Conservation (phyloP, 768 basidiomycete species). For the Collybia sp. region DNA sequence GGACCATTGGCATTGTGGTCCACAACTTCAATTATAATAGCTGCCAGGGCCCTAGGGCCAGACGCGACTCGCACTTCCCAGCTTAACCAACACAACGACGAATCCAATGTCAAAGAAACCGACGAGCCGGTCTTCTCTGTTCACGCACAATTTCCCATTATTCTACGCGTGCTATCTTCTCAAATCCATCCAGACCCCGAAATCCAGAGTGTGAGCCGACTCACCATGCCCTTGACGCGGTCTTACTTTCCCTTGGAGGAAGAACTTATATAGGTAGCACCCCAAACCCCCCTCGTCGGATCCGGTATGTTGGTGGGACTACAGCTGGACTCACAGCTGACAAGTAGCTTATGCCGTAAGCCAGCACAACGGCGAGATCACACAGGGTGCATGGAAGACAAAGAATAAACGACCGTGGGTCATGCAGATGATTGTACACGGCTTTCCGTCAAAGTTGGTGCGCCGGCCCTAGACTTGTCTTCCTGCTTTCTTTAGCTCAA, state of each 20-base stretch:
- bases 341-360: constrained; percentile 21
- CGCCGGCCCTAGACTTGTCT: constrained; percentile 4
- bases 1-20: too few relatives aligned
- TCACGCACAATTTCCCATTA: constrained; percentile 44
- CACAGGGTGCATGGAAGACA: constrained; percentile 69
- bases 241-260: constrained; percentile 1
- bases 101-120: too few relatives aligned
- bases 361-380: constrained; percentile 79
- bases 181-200: constrained; percentile 54
- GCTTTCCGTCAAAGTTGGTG: constrained; percentile 69
- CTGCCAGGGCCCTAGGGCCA: too few relatives aligned
- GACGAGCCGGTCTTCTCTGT: constrained; percentile 16
- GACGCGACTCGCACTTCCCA: too few relatives aligned
- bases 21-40: too few relatives aligned
- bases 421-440: constrained; percentile 84
- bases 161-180: constrained; percentile 87
- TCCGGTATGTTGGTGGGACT: constrained; percentile 36
- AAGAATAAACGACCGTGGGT: constrained; percentile 61
- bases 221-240: not conserved
- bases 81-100: too few relatives aligned
- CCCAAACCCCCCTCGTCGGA: constrained; percentile 59
- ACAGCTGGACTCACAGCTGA: not conserved
- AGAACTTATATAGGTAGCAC: constrained; percentile 80
- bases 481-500: not conserved
- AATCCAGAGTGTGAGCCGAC: constrained; percentile 35